Evolutionary conservation across 2,329 filamentous ascomycete genomes (phyloP), one percentile per base, ranked within the genome.

Genomic region (Corniculantispora saksenae): DNA sequence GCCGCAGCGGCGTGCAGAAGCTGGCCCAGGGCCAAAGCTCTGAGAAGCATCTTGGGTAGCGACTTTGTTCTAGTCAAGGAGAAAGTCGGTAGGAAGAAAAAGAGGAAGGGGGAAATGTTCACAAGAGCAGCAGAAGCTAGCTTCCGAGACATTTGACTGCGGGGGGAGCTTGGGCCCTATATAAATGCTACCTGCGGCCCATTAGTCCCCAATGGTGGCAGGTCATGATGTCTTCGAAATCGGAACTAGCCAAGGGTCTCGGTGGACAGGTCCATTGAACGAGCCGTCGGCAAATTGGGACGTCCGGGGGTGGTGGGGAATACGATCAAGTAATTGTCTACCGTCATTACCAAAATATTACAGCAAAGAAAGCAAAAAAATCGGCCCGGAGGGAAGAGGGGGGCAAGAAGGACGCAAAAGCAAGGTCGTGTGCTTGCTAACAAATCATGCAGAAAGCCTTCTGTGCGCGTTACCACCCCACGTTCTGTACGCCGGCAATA

Each of bases 141-240:
- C 29, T 29, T 4, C 10, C 17, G 23, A 38, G 47, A 29, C 23
- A 32, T n/a, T 21, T 19, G 12, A 12, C 21, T 57, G 53, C 40
- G n/a, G 53, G 43, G 61, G 61, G 25, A 55, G 47, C 5, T 21
- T 13, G 21, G 29, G 27, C 17, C 19, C 19, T 47, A 45, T 40
- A 38, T 50, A 40, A 40, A 48, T 48, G 50, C 13, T 27, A 6
- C 50, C 25, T 48, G 51, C 51, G 48, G 15, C 25, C 15, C 9
- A 38, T 19, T 35, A 32, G 25, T 55, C 48, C 38, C 17, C 25
- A 47, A 45, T 53, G 54, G 61, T 21, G n/a, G n/a, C n/a, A 25
- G n/a, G 61, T 21, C 61, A 64, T 64, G 61, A 64, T 64, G 54
- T 45, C 54, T 43, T n/a, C 53, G 32, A 35, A 58, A 23, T 43